Base-by-base conservation (phyloP, 768 basidiomycete species). In the Gelatoporia subvermispora region DNA sequence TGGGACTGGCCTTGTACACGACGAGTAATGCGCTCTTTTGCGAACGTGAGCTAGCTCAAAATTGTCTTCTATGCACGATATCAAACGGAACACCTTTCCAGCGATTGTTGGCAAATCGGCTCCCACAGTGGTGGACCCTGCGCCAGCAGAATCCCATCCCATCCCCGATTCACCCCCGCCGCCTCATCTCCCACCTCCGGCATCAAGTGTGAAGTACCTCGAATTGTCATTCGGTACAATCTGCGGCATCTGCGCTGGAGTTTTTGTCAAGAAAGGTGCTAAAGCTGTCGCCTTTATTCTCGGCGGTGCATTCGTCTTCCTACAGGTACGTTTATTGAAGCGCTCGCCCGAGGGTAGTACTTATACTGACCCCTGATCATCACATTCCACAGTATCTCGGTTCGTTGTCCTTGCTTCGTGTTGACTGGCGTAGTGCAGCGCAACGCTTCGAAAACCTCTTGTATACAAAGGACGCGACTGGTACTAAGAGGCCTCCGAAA, bases 201-300 rank as follows among this genome's bases (percentile, higher is more conserved):
- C 67, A 39, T 93, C 92, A n/a, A 75, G 81, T 0, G 72, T 96
- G n/a, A 88, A 83, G 47, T 49, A 81, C 17, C 85, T 85, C 60
- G 85, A 95, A 56, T 78, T 98, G 22, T 74, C 83, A 0, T 97
- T 97, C 62, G 95, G 95, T 10, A 89, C 92, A 4, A 83, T 88
- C 0, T 79, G 84, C 48, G 95, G 95, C 0, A 63, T 98, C 36
- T 96, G 92, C 59, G 82, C 91, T 0, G 95, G 95, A 0, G 76
- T 98, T 0, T 98, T 98, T 61, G 73, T 95, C 57, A 97, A 96
- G 70, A 97, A 95, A 66, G 94, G 95, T n/a, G 80, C 85, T 8
- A 89, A 85, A 64, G 73, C 79, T 2, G 66, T 85, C 10, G 95
- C 93, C 0, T 93, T 92, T 68, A 62, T 87, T 37, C 68, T 96